phyloP scores from a whole-genome alignment of 768 basidiomycete species.

The Suillus americanus region DNA sequence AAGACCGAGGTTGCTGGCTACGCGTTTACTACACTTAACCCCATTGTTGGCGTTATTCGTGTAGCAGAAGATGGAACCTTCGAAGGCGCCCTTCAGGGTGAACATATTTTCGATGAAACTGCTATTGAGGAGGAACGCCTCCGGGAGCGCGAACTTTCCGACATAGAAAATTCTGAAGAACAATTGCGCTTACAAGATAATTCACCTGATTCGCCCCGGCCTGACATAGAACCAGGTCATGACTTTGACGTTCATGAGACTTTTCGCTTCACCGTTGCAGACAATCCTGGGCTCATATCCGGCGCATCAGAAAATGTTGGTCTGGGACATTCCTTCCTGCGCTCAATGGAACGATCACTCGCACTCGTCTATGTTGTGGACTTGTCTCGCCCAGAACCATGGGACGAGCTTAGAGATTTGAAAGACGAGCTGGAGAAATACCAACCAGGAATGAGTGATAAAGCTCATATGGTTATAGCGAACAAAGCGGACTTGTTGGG shows the following conservation, averaged over 20 bases:
- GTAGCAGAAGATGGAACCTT: conserved; percentile 78
- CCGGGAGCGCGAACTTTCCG: conserved; percentile 48
- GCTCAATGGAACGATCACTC: conserved; percentile 89
- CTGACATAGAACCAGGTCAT: conserved; percentile 36
- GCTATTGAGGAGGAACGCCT: conserved; percentile 45
- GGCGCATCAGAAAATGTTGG: conserved; percentile 87
- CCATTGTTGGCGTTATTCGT: conserved; percentile 87
- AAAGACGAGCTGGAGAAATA: conserved; percentile 83
- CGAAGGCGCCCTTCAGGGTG: conserved; percentile 54
- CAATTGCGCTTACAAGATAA: conserved; percentile 10
- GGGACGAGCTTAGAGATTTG: conserved; percentile 72
- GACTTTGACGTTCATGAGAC: conserved; percentile 64
- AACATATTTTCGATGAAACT: conserved; percentile 67
- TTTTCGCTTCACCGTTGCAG: conserved; percentile 92
- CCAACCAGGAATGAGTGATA: conserved; percentile 72
- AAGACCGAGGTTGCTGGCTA: conserved; percentile 86
- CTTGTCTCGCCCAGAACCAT: conserved; percentile 69
- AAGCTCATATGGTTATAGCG: conserved; percentile 81
- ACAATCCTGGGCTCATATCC: conserved; percentile 92
- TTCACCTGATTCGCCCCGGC: conserved; percentile 21
- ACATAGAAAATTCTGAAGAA: background rate
- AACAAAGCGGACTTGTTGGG: conserved; percentile 94
- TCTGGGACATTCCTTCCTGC: conserved; percentile 90
- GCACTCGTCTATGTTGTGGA: conserved; percentile 94
- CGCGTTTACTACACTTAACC: conserved; percentile 95